Percentiles rank a stretch among this genome's conserved stretches.
Conservation (phyloP, 768 basidiomycete species). For the Collybia sordida region DNA sequence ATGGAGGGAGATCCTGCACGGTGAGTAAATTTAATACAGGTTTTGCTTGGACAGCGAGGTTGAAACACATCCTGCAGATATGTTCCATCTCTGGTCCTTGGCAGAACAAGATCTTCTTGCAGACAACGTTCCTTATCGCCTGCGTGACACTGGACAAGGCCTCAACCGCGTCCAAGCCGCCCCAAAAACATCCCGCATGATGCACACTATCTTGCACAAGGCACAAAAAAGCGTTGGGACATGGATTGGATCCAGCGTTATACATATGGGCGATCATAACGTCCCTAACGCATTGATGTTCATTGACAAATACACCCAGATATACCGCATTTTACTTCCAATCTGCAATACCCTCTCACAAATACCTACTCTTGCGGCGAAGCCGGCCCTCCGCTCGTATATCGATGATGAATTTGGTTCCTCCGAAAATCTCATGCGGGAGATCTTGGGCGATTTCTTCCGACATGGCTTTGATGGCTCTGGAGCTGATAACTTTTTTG, state of each 20-base stretch:
- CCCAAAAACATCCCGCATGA: constrained; percentile 88
- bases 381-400: constrained; percentile 71
- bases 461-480: constrained; percentile 87
- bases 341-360: constrained; percentile 81
- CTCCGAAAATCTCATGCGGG: constrained; percentile 60
- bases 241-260: constrained; percentile 86
- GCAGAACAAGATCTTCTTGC: constrained; percentile 83
- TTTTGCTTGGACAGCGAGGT: not conserved
- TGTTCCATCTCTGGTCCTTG: constrained; percentile 85
- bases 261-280: constrained; percentile 89
- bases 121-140: constrained; percentile 69
- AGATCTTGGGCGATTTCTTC: constrained; percentile 84
- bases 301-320: constrained; percentile 92
- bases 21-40: constrained; percentile 37
- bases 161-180: constrained; percentile 85
- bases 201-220: constrained; percentile 84
- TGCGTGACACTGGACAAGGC: constrained; percentile 90
- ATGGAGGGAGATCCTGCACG: constrained; percentile 85
- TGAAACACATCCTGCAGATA: constrained; percentile 46
- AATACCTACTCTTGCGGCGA: constrained; percentile 63
- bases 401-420: constrained; percentile 85
- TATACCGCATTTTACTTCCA: constrained; percentile 86
- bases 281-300: constrained; percentile 85
- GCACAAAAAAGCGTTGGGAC: constrained; percentile 78
- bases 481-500: constrained; percentile 90